Evolutionary conservation across 169 alveolate genomes (phyloP).

Genomic region (Cryptosporidium canis): DNA sequence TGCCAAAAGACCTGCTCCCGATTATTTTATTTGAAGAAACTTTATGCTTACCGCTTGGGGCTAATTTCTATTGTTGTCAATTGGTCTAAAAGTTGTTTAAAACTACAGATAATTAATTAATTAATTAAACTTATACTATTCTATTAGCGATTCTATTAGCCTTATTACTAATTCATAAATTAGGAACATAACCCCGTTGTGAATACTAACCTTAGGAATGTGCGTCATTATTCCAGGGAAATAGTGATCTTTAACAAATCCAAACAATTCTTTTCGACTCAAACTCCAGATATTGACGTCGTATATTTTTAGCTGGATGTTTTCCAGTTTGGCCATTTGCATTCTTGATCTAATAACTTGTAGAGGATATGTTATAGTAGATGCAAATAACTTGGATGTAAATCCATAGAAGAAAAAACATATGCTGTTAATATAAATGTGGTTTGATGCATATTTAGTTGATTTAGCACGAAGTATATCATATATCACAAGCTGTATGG

Average conservation of each 20-base stretch:
- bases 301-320: not conserved
- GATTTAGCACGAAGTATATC: constrained; percentile 10
- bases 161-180: constrained; percentile 32
- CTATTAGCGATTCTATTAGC: not conserved
- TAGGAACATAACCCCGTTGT: constrained; percentile 58
- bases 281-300: not conserved
- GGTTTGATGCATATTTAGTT: not conserved
- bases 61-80: not conserved
- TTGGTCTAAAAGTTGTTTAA: not conserved
- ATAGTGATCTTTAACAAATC: not conserved
- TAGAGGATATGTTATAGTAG: constrained; percentile 45
- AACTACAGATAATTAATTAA: not conserved
- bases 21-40: constrained; percentile 80
- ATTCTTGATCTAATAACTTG: constrained; percentile 61
- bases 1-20: constrained; percentile 87
- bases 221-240: constrained; percentile 63
- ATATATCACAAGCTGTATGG: constrained; percentile 40
- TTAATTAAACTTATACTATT: not conserved
- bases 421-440: not conserved
- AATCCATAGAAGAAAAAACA: constrained; percentile 10
- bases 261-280: not conserved
- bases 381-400: constrained; percentile 19
- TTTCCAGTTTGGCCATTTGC: constrained; percentile 37
- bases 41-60: not conserved
- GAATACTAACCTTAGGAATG: constrained; percentile 65